These are phyloP conservation scores for Jatropha curcas DNA, from an alignment of 345 rosid genomes.

Conservation along the genomic window DNA sequence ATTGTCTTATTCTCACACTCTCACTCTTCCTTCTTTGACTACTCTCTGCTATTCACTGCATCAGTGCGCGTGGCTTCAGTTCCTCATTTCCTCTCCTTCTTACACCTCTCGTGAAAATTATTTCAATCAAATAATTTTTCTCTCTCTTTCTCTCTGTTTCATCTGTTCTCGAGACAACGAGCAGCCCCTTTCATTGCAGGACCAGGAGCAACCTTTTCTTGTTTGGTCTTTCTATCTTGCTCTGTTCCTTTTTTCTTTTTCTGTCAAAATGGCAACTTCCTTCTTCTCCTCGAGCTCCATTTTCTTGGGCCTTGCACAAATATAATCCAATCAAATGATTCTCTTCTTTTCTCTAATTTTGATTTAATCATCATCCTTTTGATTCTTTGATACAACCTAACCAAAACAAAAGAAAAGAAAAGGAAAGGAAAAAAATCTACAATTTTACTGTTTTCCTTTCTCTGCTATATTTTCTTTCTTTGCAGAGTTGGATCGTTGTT, in stretches of 20 bases:
- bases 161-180: slow-evolving; percentile 21
- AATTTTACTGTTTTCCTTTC: background rate
- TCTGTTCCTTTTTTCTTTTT: background rate
- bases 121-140: background rate
- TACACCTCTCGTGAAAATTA: background rate
- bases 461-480: background rate
- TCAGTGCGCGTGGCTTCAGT: slow-evolving; percentile 16
- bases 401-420: slow-evolving; percentile 1
- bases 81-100: background rate
- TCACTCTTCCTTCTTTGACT: background rate
- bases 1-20: background rate
- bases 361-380: slow-evolving; percentile 8
- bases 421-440: background rate
- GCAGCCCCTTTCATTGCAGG: slow-evolving; percentile 20
- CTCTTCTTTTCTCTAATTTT: slow-evolving; percentile 12
- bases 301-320: slow-evolving; percentile 25
- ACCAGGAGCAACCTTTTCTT: background rate
- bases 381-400: background rate
- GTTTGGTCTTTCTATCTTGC: background rate
- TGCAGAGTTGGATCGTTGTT: slow-evolving; percentile 1
- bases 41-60: background rate
- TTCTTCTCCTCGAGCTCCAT: slow-evolving; percentile 24
- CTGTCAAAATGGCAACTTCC: slow-evolving; percentile 5
- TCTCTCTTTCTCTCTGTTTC: slow-evolving; percentile 16
- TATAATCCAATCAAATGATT: slow-evolving; percentile 21